Evolutionary conservation across 2,329 filamentous ascomycete species (phyloP).

Genomic region (Sclerotinia spermophila): DNA sequence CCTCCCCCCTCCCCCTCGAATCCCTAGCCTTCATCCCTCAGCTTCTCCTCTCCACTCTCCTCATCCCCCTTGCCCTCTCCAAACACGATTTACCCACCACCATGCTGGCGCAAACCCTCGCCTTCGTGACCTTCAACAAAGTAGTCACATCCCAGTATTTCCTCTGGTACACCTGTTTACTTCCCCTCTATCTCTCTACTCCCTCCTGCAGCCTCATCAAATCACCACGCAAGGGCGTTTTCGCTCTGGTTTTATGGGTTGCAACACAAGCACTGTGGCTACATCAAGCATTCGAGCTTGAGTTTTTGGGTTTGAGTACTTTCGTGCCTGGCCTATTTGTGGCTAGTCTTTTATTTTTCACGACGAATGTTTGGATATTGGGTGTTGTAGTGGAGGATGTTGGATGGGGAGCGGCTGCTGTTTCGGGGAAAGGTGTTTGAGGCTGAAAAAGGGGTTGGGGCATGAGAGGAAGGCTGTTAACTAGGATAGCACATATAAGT

Average conservation of each 20-base stretch:
- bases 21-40: conserved; percentile 88
- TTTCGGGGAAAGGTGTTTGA: neutral
- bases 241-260: conserved; percentile 70
- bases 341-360: conserved; percentile 74
- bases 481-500: neutral
- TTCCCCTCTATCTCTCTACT: conserved; percentile 82
- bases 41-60: conserved; percentile 70
- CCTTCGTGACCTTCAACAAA: conserved; percentile 97
- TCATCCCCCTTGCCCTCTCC: conserved; percentile 72
- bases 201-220: conserved; percentile 74
- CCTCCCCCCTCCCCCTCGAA: conserved; percentile 52
- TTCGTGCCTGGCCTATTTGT: conserved; percentile 83
- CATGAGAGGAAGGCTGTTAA: neutral
- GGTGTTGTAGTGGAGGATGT: conserved; percentile 72
- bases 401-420: conserved; percentile 19
- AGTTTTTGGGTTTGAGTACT: conserved; percentile 76
- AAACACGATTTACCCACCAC: conserved; percentile 77
- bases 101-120: conserved; percentile 94
- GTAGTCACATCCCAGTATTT: conserved; percentile 75
- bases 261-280: conserved; percentile 71
- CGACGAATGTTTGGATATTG: conserved; percentile 82
- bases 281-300: conserved; percentile 69
- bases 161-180: conserved; percentile 92
- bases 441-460: neutral
- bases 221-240: conserved; percentile 56